Base-by-base conservation (phyloP, 2,329 filamentous ascomycete species). In the Chaetoscypha palmicola region DNA sequence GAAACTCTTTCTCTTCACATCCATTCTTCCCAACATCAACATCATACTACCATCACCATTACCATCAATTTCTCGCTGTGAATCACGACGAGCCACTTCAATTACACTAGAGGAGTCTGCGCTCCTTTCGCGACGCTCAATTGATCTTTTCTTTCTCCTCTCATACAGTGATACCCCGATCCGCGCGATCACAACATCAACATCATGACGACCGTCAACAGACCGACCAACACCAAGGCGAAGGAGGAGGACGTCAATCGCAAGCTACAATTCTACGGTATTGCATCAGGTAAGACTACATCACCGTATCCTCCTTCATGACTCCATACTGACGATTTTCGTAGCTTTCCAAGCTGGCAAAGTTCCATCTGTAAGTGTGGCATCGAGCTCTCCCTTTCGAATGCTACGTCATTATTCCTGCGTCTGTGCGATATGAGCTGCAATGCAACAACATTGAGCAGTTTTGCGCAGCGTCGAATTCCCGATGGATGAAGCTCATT, bases 181-280 rank as follows among this genome's bases (percentile, higher is more conserved):
- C n/a, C n/a, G n/a, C n/a, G n/a, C 20, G 32, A 21, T 21, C 21
- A 30, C 19, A 11, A 12, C 23, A 36, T 22, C 23, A 19, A n/a
- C 21, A 37, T 10, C 24, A 43, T 43, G 40, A 14, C 40, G 22
- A 28, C 33, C 21, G 59, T 62, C 43, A 62, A 61, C 41, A 52
- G 50, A 44, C 59, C 60, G 12, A 57, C 51, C 28, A 43, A 62
- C 23, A 26, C 51, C 19, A 53, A 53, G 41, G 40, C 43, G 38
- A 63, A 61, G 53, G 56, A 62, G 46, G 55, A 51, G 4, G 78
- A 95, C 64, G 83, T 97, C 68, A 92, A 92, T 68, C 79, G 81
- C 64, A 98, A 98, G 73, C 81, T 98, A 40, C 90, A 96, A 68
- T 68, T 97, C 28, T 98, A 94, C 61, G 92, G 91, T 60, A 96